Evolutionary conservation across 1,139 yeast species (phyloP).

Genomic region (Zygoascus sp.): DNA sequence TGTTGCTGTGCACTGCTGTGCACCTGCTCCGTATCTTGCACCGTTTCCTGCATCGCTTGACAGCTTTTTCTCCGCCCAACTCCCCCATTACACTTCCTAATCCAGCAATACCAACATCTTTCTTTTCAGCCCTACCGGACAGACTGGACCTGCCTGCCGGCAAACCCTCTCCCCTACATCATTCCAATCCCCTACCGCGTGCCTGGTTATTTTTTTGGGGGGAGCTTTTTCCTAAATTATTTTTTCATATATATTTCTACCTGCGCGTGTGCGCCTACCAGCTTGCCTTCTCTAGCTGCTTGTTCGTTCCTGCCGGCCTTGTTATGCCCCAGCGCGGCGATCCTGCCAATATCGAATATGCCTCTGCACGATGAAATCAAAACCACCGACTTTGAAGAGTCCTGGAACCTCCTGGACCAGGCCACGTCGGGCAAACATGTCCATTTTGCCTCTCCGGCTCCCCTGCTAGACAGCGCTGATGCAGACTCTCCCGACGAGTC

Average conservation of each 20-base stretch:
- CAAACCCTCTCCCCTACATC: too few relatives aligned
- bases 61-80: not conserved
- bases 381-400: not conserved
- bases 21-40: not conserved
- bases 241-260: too few relatives aligned
- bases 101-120: not conserved
- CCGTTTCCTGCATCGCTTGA: not conserved
- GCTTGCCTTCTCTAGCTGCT: too few relatives aligned
- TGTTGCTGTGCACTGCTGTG: not conserved
- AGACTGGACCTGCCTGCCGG: too few relatives aligned
- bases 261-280: too few relatives aligned
- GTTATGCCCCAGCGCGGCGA: not conserved
- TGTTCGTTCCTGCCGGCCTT: too few relatives aligned
- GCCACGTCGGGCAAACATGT: not conserved
- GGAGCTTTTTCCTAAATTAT: too few relatives aligned
- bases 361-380: conserved; percentile 1
- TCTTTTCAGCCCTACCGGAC: too few relatives aligned
- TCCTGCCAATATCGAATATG: not conserved
- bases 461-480: not conserved
- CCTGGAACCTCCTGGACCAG: not conserved
- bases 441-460: not conserved
- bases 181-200: too few relatives aligned
- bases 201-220: too few relatives aligned
- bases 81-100: not conserved
- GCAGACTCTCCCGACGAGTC: conserved; percentile 5